Evolutionary conservation across 371 early-diverging fungal genomes (phyloP).

Genomic region (Batkoa obscura): DNA sequence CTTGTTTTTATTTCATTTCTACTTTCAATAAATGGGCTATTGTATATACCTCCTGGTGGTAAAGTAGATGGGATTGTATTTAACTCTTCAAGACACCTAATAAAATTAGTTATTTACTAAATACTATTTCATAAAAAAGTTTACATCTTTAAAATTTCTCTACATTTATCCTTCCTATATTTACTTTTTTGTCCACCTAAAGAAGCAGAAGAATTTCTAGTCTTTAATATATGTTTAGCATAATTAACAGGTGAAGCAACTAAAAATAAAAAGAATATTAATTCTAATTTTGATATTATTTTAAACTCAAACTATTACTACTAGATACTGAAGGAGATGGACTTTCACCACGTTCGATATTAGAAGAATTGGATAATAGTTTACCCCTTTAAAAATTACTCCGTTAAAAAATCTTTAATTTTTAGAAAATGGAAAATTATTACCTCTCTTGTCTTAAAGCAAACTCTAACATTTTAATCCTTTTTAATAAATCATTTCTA

Average conservation of each 20-base stretch:
- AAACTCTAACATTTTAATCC: conserved; percentile 80
- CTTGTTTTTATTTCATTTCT: background rate
- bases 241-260: no score
- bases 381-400: background rate
- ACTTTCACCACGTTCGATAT: background rate
- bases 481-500: conserved; percentile 50
- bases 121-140: background rate
- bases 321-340: no score
- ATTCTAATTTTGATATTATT: no score
- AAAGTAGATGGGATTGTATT: background rate
- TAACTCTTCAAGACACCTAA: conserved; percentile 4
- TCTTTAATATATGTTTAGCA: no score
- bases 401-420: no score
- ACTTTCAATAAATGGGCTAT: background rate
- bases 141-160: conserved; percentile 4
- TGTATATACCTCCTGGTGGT: background rate
- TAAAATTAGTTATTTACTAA: background rate
- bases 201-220: no score
- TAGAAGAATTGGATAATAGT: background rate
- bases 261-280: no score
- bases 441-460: conserved; percentile 57
- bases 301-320: no score
- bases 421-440: background rate
- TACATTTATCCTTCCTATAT: conserved; percentile 3
- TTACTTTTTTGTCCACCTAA: background rate